Evolutionary conservation across 768 basidiomycete genomes (phyloP).

Genomic region (Holtermanniella nyarrowii): DNA sequence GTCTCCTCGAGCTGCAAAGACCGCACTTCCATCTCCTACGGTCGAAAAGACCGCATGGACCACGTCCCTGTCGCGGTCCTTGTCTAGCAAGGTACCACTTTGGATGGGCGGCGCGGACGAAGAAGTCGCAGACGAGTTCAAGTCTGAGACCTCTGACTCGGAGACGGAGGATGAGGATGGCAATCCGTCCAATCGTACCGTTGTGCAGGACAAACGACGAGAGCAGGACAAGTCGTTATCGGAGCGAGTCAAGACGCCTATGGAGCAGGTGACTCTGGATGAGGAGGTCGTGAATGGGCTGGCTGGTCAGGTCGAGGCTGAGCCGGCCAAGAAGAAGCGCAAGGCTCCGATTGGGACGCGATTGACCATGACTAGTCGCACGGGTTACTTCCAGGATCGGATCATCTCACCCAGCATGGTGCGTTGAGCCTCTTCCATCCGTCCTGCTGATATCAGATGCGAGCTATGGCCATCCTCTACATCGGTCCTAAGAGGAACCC

Average conservation of each 20-base stretch:
- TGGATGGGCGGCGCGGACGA: slow-evolving; percentile 17
- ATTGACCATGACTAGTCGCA: slow-evolving; percentile 88
- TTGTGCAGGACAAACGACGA: slow-evolving; percentile 33
- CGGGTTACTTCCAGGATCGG: slow-evolving; percentile 85
- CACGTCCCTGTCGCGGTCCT: slow-evolving; percentile 15
- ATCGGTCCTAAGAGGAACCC: slow-evolving; percentile 89
- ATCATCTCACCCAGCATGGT: slow-evolving; percentile 96
- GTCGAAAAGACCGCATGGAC: slow-evolving; percentile 14
- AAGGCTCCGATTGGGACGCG: slow-evolving; percentile 64
- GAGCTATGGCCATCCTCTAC: slow-evolving; percentile 96
- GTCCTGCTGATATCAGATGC: slow-evolving; percentile 59
- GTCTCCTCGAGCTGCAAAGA: background rate
- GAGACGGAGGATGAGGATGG: slow-evolving; percentile 51
- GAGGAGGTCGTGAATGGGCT: slow-evolving; percentile 3
- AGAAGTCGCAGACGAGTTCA: background rate
- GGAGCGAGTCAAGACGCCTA: slow-evolving; percentile 50
- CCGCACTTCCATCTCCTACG: slow-evolving; percentile 4
- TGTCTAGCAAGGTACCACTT: slow-evolving; percentile 25
- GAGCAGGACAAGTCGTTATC: slow-evolving; percentile 68
- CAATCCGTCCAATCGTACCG: slow-evolving; percentile 44
- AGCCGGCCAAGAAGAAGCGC: slow-evolving; percentile 42
- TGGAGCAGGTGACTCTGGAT: slow-evolving; percentile 33
- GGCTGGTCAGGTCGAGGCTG: slow-evolving; percentile 9
- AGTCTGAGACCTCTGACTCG: slow-evolving; percentile 2
- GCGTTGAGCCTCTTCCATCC: slow-evolving; percentile 34